A percentile compares a stretch with the other conserved stretches of the same genome.
Conservation (phyloP, 495 filamentous ascomycete species). For the Gamarada debralockiae region DNA sequence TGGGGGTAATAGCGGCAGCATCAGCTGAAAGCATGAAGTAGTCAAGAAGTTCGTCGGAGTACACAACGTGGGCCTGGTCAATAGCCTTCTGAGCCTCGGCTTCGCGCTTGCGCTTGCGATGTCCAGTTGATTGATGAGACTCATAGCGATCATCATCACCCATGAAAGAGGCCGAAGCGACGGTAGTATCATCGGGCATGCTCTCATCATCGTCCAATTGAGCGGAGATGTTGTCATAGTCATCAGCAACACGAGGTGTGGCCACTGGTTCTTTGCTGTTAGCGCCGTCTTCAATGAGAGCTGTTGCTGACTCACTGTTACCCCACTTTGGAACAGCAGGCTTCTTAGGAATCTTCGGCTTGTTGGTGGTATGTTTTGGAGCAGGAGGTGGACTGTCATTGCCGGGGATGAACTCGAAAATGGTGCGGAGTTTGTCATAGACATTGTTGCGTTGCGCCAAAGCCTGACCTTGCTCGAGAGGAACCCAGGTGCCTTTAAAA, state of each 20-base stretch:
- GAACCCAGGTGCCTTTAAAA: slow-evolving; percentile 85
- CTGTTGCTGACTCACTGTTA: slow-evolving; percentile 32
- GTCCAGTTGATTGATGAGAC: slow-evolving; percentile 48
- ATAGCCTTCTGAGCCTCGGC: slow-evolving; percentile 57
- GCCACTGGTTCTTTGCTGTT: slow-evolving; percentile 30
- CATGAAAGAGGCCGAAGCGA: slow-evolving; percentile 77
- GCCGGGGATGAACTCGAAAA: slow-evolving; percentile 86
- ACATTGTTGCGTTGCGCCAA: slow-evolving; percentile 85
- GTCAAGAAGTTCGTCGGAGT: slow-evolving; percentile 87
- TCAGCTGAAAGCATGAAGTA: slow-evolving; percentile 85
- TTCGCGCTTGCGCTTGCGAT: slow-evolving; percentile 76
- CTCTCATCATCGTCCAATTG: slow-evolving; percentile 78
- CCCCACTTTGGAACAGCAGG: slow-evolving; percentile 49
- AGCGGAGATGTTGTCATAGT: slow-evolving; percentile 41
- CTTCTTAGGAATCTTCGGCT: slow-evolving; percentile 64
- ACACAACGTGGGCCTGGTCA: slow-evolving; percentile 82
- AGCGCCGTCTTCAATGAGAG: slow-evolving; percentile 14
- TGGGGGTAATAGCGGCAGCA: slow-evolving; percentile 57
- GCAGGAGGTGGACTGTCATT: slow-evolving; percentile 87
- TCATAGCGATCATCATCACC: slow-evolving; percentile 74
- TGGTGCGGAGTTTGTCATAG: slow-evolving; percentile 72
- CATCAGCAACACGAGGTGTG: slow-evolving; percentile 32
- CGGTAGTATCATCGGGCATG: slow-evolving; percentile 66
- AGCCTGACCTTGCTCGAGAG: slow-evolving; percentile 71
- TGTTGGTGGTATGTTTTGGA: slow-evolving; percentile 80